Evolutionary conservation across 1,284 basidiomycete species (phyloP), one percentile per base, ranked within the genome.

Genomic region (Trichosporon inkin): DNA sequence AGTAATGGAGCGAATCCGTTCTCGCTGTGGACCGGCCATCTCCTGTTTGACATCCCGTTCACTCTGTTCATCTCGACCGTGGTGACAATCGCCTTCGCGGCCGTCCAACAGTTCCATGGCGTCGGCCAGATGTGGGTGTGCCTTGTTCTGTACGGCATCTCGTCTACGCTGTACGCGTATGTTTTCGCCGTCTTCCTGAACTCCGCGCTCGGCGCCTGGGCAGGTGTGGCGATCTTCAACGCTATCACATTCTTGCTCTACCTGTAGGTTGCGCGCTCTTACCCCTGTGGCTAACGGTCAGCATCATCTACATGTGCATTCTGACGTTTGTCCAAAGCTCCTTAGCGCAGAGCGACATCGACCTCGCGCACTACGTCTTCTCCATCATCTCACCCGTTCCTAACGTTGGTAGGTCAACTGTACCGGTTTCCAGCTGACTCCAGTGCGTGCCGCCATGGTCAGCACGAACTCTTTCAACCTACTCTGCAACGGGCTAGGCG

Each of bases 1-100:
- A 37, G 32, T 34, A 91, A 91, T 69, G 89, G 89, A 0, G 79
- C 90, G 28, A 82, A 85, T 58, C 88, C 89, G 7, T 74, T 84
- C 28, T 87, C 86, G 0, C 79, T 90, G 20, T 90, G 89, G 88
- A 78, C 90, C 1, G 89, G 89, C 0, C 89, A 91, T 73, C 80
- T 90, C 6, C 78, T 87, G 66, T 89, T 88, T 72, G 89, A 91
- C 70, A 80, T 84, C 0, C 82, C 88, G 3, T 83, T 84, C 66
- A 81, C 84, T 2, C 59, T 86, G 16, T 71, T 87, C 35, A 72
- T 83, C 16, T 81, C 87, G 0, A 85, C 85, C 0, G 76, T 88
- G 40, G 82, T 89, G 47, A 80, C 82, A 14, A 81, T 88, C 47
- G 71, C 89, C 6, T 88, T 86, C 65, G 84, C 84, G 2, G 74